phyloP scores from a whole-genome alignment of 768 basidiomycete species.

The Myochromella boudieri region DNA sequence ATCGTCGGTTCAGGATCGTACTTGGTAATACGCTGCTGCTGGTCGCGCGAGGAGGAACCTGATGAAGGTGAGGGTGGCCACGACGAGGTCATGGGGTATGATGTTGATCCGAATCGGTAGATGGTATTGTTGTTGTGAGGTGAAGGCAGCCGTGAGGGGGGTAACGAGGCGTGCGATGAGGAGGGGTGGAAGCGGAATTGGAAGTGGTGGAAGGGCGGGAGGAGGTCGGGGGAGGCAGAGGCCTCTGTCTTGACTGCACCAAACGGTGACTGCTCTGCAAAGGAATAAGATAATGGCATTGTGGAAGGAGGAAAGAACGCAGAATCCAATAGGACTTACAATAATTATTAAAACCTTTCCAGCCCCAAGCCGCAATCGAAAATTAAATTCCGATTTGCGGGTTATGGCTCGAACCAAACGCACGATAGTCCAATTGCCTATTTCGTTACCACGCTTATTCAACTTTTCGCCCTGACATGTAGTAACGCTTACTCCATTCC shows the following conservation, averaged over 20 bases:
- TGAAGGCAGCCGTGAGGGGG: conserved; percentile 33
- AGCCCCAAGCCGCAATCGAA: no score
- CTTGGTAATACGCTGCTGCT: conserved; percentile 15
- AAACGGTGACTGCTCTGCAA: conserved; percentile 19
- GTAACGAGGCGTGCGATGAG: conserved; percentile 33
- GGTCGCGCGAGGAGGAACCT: conserved; percentile 16
- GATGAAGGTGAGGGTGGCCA: conserved; percentile 31
- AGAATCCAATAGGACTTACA: conserved; percentile 12
- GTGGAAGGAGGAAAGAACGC: conserved; percentile 13
- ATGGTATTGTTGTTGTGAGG: conserved; percentile 27
- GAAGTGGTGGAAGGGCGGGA: conserved; percentile 34
- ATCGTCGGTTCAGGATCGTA: conserved; percentile 27
- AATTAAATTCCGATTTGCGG: conserved; percentile 18
- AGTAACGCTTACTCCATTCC: no score
- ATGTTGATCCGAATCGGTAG: conserved; percentile 32
- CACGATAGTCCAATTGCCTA: no score
- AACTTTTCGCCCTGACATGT: no score
- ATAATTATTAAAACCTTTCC: no score
- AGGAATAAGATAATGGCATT: conserved; percentile 17
- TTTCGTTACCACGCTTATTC: no score
- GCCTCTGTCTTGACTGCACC: conserved; percentile 41
- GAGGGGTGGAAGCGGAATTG: conserved; percentile 35
- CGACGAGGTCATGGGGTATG: conserved; percentile 22
- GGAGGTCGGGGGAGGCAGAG: conserved; percentile 43
- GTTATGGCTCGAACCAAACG: conserved; percentile 14